Evolutionary conservation across 2,329 filamentous ascomycete species (phyloP).

Genomic region (Zymoseptoria ardabiliae): DNA sequence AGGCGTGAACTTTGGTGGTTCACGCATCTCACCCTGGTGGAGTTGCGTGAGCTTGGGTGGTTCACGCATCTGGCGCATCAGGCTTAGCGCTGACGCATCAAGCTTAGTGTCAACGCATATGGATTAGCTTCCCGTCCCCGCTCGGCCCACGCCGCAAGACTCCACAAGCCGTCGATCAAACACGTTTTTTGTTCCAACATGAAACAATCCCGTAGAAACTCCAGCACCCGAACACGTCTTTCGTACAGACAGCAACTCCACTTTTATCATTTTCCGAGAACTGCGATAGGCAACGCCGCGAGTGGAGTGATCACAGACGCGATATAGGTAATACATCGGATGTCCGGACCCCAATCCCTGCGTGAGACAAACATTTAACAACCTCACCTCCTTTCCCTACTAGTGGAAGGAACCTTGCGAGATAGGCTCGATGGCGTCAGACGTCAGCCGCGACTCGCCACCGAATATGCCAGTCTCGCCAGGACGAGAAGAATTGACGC

Average conservation of each 20-base stretch:
- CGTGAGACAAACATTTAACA: not conserved
- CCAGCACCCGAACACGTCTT: not conserved
- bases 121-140: too few species aligned
- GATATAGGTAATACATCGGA: not conserved
- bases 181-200: not conserved
- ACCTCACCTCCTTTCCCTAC: not conserved
- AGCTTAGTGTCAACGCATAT: too few species aligned
- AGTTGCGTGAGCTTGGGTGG: too few species aligned
- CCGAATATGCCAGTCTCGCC: not conserved
- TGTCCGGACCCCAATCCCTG: too few species aligned
- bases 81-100: too few species aligned
- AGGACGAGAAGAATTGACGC: not conserved
- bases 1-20: too few species aligned
- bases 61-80: too few species aligned
- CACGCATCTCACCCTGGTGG: too few species aligned
- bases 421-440: not conserved
- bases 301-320: not conserved
- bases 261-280: not conserved
- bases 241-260: not conserved
- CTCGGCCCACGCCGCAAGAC: too few species aligned
- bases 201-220: not conserved
- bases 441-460: not conserved
- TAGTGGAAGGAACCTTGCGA: not conserved
- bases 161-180: not conserved
- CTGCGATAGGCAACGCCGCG: not conserved